These are phyloP conservation scores for Breviolum minutum DNA, from an alignment of 73 alveolate genomes.

Conservation along the genomic window DNA sequence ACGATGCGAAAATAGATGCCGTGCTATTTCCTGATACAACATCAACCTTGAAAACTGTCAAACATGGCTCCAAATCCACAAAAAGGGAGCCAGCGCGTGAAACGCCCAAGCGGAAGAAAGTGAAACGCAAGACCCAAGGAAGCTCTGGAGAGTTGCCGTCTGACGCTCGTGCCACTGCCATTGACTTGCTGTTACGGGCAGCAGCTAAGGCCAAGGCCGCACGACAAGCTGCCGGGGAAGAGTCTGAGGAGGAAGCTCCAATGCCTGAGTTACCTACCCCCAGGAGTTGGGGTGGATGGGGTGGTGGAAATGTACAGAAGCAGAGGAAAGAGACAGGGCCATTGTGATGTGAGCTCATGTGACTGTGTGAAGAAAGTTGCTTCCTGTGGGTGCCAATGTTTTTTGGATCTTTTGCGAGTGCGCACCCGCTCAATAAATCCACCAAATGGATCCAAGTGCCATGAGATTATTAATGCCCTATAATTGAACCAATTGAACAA, in stretches of 20 bases:
- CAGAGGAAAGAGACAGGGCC: no score
- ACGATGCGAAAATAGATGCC: no score
- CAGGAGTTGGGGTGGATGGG: neutral
- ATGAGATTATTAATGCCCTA: neutral
- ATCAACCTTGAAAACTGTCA: no score
- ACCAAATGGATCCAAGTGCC: no score
- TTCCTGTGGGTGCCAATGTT: no score
- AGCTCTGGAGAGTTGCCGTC: neutral
- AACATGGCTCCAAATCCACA: no score
- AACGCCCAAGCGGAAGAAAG: neutral
- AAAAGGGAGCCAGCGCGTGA: no score
- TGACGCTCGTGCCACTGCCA: neutral
- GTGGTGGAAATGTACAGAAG: neutral
- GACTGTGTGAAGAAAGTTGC: no score
- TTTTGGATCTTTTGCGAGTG: no score
- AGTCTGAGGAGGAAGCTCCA: conserved; percentile 84
- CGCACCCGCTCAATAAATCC: no score
- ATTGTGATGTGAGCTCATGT: no score
- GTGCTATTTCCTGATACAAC: no score
- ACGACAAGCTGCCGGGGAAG: conserved; percentile 46
- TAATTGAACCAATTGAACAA: neutral
- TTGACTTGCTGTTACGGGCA: conserved; percentile 51
- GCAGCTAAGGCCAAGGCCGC: conserved; percentile 50
- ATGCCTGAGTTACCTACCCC: conserved; percentile 64
- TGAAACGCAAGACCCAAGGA: neutral